Percentiles rank a stretch among this genome's conserved stretches.
phyloP scores from a whole-genome alignment of 169 alveolate genomes.

The Besnoitia besnoiti region DNA sequence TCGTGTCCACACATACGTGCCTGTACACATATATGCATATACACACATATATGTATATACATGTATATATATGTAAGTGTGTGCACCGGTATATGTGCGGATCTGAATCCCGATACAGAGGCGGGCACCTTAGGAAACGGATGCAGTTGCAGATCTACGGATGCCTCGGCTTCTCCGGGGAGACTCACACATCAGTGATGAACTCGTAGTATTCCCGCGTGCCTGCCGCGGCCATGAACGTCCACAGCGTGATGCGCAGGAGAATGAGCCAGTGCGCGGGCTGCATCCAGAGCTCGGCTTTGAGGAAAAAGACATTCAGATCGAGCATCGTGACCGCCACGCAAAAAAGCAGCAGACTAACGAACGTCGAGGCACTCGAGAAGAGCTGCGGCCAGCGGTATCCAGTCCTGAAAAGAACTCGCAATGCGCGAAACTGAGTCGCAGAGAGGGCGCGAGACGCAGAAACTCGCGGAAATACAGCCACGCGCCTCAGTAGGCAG shows the following conservation, averaged over 20 bases:
- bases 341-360: conserved; percentile 29
- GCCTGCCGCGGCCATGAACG: conserved; percentile 65
- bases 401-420: conserved; percentile 9
- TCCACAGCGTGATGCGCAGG: conserved; percentile 81
- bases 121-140: background rate
- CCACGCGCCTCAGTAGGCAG: background rate
- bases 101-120: background rate
- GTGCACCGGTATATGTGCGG: background rate
- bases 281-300: conserved; percentile 82
- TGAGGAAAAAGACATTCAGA: conserved; percentile 77
- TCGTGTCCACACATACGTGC: too few species aligned
- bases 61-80: background rate
- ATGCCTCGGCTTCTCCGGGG: background rate
- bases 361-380: conserved; percentile 17
- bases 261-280: conserved; percentile 80
- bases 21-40: background rate
- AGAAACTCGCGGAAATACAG: background rate
- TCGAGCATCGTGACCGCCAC: conserved; percentile 40
- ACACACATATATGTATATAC: background rate
- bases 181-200: conserved; percentile 23
- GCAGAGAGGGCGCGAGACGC: background rate
- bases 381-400: conserved; percentile 43
- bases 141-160: background rate
- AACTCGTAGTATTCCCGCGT: conserved; percentile 55
- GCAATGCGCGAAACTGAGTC: background rate